phyloP scores from a whole-genome alignment of 1,284 basidiomycete species.

The Termitomyces sp. region DNA sequence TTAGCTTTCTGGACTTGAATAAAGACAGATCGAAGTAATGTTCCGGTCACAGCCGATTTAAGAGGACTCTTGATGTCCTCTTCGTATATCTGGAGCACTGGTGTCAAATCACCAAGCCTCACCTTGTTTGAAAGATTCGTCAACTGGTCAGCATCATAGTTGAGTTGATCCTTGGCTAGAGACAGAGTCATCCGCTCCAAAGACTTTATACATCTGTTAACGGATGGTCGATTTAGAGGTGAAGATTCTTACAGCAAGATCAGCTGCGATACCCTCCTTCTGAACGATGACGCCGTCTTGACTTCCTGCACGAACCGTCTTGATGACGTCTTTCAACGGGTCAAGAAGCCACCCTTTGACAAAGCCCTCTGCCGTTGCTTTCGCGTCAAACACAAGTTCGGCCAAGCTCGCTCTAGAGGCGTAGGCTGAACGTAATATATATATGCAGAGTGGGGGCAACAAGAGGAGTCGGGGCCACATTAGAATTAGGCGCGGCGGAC shows the following conservation, averaged over 20 bases:
- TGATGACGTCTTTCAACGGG: constrained; percentile 77
- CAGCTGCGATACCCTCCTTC: constrained; percentile 73
- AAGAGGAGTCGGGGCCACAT: constrained; percentile 68
- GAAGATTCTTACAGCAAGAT: constrained; percentile 55
- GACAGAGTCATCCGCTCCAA: constrained; percentile 91
- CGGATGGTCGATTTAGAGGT: not conserved
- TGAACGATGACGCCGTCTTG: constrained; percentile 71
- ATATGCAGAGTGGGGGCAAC: constrained; percentile 56
- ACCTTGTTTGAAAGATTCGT: constrained; percentile 63
- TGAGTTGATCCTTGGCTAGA: constrained; percentile 77
- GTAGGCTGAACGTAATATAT: constrained; percentile 43
- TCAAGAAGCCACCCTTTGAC: constrained; percentile 84
- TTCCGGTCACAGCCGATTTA: constrained; percentile 77
- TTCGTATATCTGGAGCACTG: constrained; percentile 88
- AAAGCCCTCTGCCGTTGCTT: constrained; percentile 74
- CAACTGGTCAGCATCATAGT: constrained; percentile 59
- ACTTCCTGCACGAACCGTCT: constrained; percentile 78
- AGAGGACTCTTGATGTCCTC: constrained; percentile 86
- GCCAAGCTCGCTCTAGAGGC: constrained; percentile 45
- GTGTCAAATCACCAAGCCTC: constrained; percentile 80
- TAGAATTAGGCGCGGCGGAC: constrained; percentile 54
- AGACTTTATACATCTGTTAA: constrained; percentile 44
- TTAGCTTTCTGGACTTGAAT: constrained; percentile 98
- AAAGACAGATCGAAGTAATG: constrained; percentile 80
- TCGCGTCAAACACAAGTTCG: constrained; percentile 55